Evolutionary conservation across 768 basidiomycete species (phyloP).

Genomic region (Rhodotorula kratochvilovae): DNA sequence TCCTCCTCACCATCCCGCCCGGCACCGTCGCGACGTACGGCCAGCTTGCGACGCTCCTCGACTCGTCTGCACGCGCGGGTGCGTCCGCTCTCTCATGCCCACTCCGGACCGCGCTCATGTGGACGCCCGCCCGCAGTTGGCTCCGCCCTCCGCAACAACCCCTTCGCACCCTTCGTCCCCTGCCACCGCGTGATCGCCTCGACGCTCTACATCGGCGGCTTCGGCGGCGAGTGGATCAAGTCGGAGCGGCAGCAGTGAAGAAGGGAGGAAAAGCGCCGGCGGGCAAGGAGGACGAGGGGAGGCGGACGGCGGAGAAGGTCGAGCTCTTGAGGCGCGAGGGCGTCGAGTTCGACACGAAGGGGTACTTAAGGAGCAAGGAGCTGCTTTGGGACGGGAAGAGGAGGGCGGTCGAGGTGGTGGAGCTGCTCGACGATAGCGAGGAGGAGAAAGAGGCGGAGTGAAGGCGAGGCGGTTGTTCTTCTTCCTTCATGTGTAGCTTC

Average conservation of each 20-base stretch:
- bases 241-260: no score
- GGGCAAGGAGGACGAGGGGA: neutral
- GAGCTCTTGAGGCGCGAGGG: conserved; percentile 57
- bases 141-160: conserved; percentile 60
- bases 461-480: no score
- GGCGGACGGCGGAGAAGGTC: conserved; percentile 49
- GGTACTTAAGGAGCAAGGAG: conserved; percentile 47
- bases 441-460: no score
- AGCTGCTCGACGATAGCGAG: neutral
- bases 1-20: conserved; percentile 25
- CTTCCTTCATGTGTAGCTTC: no score
- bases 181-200: conserved; percentile 68
- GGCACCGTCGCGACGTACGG: conserved; percentile 40
- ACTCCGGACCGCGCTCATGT: neutral
- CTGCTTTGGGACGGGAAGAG: conserved; percentile 29
- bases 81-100: neutral
- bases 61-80: conserved; percentile 18
- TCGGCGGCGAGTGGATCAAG: conserved; percentile 58
- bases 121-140: conserved; percentile 52
- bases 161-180: conserved; percentile 64
- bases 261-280: neutral
- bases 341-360: conserved; percentile 54
- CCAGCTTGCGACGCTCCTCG: conserved; percentile 14
- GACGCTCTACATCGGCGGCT: conserved; percentile 61
- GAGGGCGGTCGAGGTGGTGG: neutral